Percentiles rank a stretch among this genome's conserved stretches.
Conservation (phyloP, 2,329 filamentous ascomycete species). For the Harringtonia lauricola region DNA sequence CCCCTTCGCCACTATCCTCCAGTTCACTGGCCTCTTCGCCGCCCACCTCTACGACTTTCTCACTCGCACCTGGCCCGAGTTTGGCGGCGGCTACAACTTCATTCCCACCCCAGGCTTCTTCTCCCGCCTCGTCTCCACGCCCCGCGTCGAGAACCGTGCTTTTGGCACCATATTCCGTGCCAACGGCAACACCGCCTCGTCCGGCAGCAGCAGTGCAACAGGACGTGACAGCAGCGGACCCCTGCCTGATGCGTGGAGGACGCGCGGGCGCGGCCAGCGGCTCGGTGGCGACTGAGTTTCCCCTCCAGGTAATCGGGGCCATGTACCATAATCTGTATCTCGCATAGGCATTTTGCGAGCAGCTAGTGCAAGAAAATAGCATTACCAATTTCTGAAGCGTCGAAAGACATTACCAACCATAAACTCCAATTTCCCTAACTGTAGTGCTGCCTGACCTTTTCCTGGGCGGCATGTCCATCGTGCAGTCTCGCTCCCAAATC, state of each 20-base stretch:
- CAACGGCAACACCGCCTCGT: slow-evolving; percentile 18
- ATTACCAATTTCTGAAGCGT: too few species aligned
- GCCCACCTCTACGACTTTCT: slow-evolving; percentile 89
- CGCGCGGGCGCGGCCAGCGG: slow-evolving; percentile 49
- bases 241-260: slow-evolving; percentile 53
- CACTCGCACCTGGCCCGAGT: slow-evolving; percentile 76
- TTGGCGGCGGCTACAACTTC: slow-evolving; percentile 71
- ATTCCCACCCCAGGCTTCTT: slow-evolving; percentile 66
- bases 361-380: too few species aligned
- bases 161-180: slow-evolving; percentile 52
- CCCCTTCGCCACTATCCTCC: slow-evolving; percentile 47
- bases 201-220: too few species aligned
- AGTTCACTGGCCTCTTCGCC: slow-evolving; percentile 70
- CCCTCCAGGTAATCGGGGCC: too few species aligned
- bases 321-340: too few species aligned
- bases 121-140: slow-evolving; percentile 49
- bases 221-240: slow-evolving; percentile 30
- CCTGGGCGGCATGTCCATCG: too few species aligned
- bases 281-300: slow-evolving; percentile 40
- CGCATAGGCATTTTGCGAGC: too few species aligned
- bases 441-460: too few species aligned
- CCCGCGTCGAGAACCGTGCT: slow-evolving; percentile 32
- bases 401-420: too few species aligned
- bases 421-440: too few species aligned
- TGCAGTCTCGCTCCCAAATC: too few species aligned